Base-by-base conservation (phyloP, 2,329 filamentous ascomycete species). In the Aspergillus sp. region DNA sequence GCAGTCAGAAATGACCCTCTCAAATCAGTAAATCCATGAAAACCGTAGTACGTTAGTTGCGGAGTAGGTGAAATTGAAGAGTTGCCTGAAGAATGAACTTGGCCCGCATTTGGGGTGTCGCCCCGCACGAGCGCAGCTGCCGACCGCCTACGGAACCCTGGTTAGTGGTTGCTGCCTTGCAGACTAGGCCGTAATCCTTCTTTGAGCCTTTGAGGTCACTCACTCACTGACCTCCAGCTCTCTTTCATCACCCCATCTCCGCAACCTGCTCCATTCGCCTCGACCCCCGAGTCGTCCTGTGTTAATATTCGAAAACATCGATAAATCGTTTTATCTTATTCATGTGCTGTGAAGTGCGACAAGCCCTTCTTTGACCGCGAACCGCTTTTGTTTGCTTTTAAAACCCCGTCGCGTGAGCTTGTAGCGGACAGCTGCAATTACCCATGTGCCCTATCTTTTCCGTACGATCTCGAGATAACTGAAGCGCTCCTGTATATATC, bases 191-290 rank as follows among this genome's bases (percentile, higher is more conserved):
- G 51, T 50, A 39, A 61, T 52, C 59, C 59, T 60, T 53, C 54
- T 61, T 62, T 59, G 49, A 52, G 44, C 21, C 33, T 49, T 60
- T 43, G 47, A 54, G 27, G 54, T 47, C 40, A 49, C 54, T 48
- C 12, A 37, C 6, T 48, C 12, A 37, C 9, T 35, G 19, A 31
- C 39, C 41, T 46, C 25, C 23, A 35, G 33, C 40, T 52, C 59
- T 56, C 51, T 64, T 58, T 61, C 59, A 58, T 62, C 61, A 57
- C 63, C 61, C 49, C 51, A 53, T 51, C 59, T 43, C 50, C 41
- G 27, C 47, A 23, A 17, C n/a, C 12, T 55, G 39, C 40, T 50
- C 41, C 8, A 23, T 48, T 53, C 37, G 25, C 52, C 31, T 19
- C 48, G 19, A 17, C 55, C 41, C 54, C 33, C 37, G 51, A 39